Conservation (phyloP, 257 asterid species). For the Solanum arcanum region DNA sequence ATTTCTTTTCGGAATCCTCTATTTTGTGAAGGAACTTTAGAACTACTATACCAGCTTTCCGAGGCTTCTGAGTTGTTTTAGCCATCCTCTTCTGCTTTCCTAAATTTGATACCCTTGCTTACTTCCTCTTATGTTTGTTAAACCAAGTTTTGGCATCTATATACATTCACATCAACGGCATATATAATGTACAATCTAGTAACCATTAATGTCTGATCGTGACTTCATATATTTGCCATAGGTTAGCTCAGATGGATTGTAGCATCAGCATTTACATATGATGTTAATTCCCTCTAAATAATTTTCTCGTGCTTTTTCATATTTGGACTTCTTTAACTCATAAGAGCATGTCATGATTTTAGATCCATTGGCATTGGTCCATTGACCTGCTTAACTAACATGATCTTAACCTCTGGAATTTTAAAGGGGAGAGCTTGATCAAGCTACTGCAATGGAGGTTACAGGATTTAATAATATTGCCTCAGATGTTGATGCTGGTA, state of each 20-base stretch:
- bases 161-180: background rate
- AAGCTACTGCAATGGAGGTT: conserved; percentile 11
- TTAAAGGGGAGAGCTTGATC: conserved; percentile 31
- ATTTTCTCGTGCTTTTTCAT: background rate
- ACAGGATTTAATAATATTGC: conserved; percentile 1
- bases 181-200: background rate
- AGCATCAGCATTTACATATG: background rate
- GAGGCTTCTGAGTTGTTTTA: background rate
- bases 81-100: background rate
- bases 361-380: background rate
- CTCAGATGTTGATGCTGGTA: conserved; percentile 5
- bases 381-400: background rate
- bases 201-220: background rate
- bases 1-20: background rate
- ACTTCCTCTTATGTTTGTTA: background rate
- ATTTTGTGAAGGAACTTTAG: background rate
- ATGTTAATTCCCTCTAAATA: background rate
- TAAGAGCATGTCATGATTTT: background rate
- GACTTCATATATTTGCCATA: background rate
- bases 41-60: background rate
- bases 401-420: background rate
- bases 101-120: background rate
- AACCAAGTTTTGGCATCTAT: background rate
- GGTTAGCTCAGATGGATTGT: background rate
- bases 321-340: background rate